Percentiles rank a stretch among this genome's conserved stretches.
These are phyloP conservation scores for Sporisorium graminicola DNA, from an alignment of 1,284 basidiomycete species.

Conservation along the genomic window DNA sequence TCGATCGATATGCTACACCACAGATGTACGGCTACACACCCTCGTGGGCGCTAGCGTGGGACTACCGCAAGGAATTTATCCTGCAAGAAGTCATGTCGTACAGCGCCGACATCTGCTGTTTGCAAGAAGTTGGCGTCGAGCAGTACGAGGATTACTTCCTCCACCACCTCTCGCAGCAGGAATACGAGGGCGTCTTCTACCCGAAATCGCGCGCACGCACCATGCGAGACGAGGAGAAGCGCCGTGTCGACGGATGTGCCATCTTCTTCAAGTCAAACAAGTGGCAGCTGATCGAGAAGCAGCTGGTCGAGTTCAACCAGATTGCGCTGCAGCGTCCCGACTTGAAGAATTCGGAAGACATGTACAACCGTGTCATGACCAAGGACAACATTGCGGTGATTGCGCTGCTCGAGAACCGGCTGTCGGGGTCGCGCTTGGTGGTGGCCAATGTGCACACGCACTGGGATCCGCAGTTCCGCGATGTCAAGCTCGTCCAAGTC, in stretches of 20 bases:
- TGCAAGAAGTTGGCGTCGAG: constrained; percentile 90
- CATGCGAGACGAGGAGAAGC: constrained; percentile 88
- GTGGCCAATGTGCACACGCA: constrained; percentile 92
- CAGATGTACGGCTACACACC: constrained; percentile 96
- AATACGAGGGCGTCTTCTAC: constrained; percentile 92
- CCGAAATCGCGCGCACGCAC: constrained; percentile 95
- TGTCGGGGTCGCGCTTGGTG: constrained; percentile 87
- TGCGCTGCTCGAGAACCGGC: constrained; percentile 86
- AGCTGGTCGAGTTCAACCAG: constrained; percentile 93
- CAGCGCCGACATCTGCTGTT: constrained; percentile 89
- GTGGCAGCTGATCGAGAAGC: constrained; percentile 92
- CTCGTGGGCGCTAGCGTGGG: constrained; percentile 94
- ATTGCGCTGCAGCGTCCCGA: constrained; percentile 92
- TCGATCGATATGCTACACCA: constrained; percentile 89
- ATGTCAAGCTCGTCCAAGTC: constrained; percentile 97
- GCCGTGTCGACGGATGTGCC: constrained; percentile 94
- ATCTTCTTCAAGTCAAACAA: constrained; percentile 91
- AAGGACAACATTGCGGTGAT: constrained; percentile 95
- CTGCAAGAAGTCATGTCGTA: constrained; percentile 86
- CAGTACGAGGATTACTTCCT: constrained; percentile 95
- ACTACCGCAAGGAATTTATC: constrained; percentile 91
- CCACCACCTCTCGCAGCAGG: constrained; percentile 80
- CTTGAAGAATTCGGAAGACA: constrained; percentile 98
- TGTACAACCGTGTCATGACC: constrained; percentile 98
- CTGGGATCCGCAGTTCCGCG: constrained; percentile 92